A percentile compares a stretch with the other conserved stretches of the same genome.
phyloP scores from a whole-genome alignment of 305 asterid genomes.

The Andrographis paniculata region DNA sequence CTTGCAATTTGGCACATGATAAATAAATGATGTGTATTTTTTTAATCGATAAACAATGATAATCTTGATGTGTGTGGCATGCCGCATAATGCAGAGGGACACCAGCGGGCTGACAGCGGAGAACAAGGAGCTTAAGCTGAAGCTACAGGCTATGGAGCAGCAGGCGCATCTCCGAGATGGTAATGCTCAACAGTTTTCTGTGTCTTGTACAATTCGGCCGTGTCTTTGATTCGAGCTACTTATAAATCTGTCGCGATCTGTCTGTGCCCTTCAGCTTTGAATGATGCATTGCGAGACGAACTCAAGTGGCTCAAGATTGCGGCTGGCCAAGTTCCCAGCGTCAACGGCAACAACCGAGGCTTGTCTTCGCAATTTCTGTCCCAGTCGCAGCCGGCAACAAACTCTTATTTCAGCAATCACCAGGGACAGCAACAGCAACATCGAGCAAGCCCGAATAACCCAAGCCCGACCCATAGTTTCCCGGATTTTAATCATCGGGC shows the following conservation, averaged over 20 bases:
- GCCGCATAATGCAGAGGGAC: slow-evolving; percentile 55
- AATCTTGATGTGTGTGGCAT: not conserved
- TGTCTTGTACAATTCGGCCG: too few species aligned
- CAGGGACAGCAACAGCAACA: slow-evolving; percentile 27
- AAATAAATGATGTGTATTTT: too few species aligned
- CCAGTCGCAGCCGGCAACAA: slow-evolving; percentile 23
- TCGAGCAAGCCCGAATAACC: slow-evolving; percentile 26
- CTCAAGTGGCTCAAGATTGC: slow-evolving; percentile 72
- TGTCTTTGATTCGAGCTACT: not conserved
- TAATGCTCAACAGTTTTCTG: slow-evolving; percentile 18
- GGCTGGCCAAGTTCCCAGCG: slow-evolving; percentile 45
- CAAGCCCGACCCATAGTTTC: slow-evolving; percentile 32
- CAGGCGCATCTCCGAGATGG: slow-evolving; percentile 94
- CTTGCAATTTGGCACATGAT: too few species aligned
- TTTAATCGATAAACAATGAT: not conserved
- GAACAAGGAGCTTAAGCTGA: slow-evolving; percentile 87
- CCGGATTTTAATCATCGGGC: slow-evolving; percentile 37
- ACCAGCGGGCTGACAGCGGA: slow-evolving; percentile 60
- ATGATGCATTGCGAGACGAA: slow-evolving; percentile 71
- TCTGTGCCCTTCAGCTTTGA: slow-evolving; percentile 45
- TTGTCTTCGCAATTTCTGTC: slow-evolving; percentile 32
- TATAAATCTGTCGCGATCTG: not conserved
- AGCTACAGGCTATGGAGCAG: slow-evolving; percentile 78
- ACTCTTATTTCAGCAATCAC: slow-evolving; percentile 36
- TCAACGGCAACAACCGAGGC: slow-evolving; percentile 48